These are phyloP conservation scores for Pythium apleroticum DNA, from an alignment of 352 stramenopile genomes.

Conservation along the genomic window DNA sequence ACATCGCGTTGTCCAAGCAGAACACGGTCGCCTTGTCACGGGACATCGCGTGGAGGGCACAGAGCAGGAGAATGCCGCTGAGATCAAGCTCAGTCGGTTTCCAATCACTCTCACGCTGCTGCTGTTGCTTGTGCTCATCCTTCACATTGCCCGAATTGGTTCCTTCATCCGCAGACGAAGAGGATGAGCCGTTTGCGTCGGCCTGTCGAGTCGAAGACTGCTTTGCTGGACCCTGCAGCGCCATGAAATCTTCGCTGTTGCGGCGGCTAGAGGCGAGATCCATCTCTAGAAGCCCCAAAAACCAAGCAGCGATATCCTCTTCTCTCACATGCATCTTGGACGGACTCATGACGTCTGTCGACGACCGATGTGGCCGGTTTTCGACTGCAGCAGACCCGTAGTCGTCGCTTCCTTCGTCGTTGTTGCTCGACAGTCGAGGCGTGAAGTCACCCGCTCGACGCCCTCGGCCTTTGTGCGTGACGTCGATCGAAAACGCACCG, in stretches of 20 bases:
- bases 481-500: not conserved
- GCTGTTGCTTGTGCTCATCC: slow-evolving; percentile 26
- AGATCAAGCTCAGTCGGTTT: slow-evolving; percentile 62
- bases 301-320: slow-evolving; percentile 70
- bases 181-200: not conserved
- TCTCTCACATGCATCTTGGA: slow-evolving; percentile 48
- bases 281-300: slow-evolving; percentile 62
- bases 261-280: slow-evolving; percentile 39
- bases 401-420: slow-evolving; percentile 12
- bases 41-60: slow-evolving; percentile 74
- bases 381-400: not conserved
- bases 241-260: slow-evolving; percentile 27
- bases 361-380: not conserved
- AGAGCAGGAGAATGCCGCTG: slow-evolving; percentile 76
- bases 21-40: slow-evolving; percentile 67
- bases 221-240: not conserved
- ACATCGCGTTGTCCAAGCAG: slow-evolving; percentile 84
- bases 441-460: not conserved
- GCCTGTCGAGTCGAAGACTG: not conserved
- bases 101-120: slow-evolving; percentile 54
- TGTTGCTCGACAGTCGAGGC: not conserved
- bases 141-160: not conserved
- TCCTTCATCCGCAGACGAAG: slow-evolving; percentile 10
- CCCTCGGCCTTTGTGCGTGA: not conserved
- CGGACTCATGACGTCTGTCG: slow-evolving; percentile 21